Evolutionary conservation across 768 basidiomycete species (phyloP).

Genomic region (Pleurotus djamor): DNA sequence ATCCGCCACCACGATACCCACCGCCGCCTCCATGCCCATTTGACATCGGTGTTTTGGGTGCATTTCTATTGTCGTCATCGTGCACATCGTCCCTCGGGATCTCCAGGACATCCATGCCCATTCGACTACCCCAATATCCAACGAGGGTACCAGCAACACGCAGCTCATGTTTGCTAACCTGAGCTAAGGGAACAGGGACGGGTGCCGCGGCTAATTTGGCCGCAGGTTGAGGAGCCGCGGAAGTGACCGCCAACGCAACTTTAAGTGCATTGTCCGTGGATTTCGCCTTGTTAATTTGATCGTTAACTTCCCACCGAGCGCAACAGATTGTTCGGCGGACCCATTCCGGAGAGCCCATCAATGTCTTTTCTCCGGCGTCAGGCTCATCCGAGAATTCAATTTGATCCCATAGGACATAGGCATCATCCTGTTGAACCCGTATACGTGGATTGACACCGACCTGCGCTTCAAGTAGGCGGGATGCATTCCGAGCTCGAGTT

Average conservation of each 20-base stretch:
- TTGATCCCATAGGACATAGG: slow-evolving; percentile 79
- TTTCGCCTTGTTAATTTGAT: slow-evolving; percentile 14
- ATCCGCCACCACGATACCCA: not conserved
- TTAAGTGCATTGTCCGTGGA: slow-evolving; percentile 29
- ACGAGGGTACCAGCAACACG: slow-evolving; percentile 65
- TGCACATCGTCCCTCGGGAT: slow-evolving; percentile 31
- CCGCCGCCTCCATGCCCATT: slow-evolving; percentile 1
- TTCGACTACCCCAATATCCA: slow-evolving; percentile 63
- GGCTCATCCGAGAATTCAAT: slow-evolving; percentile 49
- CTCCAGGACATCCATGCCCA: slow-evolving; percentile 55
- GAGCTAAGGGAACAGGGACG: slow-evolving; percentile 67
- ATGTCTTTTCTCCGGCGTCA: slow-evolving; percentile 14
- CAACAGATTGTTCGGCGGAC: slow-evolving; percentile 83
- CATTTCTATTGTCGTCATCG: not conserved
- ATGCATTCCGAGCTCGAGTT: slow-evolving; percentile 81
- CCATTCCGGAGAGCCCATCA: slow-evolving; percentile 69
- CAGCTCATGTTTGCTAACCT: slow-evolving; percentile 58
- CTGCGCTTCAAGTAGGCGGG: slow-evolving; percentile 85
- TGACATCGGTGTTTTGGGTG: not conserved
- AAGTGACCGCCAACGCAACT: slow-evolving; percentile 61
- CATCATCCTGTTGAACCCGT: slow-evolving; percentile 78
- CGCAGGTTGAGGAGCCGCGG: slow-evolving; percentile 21
- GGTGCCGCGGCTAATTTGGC: slow-evolving; percentile 40
- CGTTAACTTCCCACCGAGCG: slow-evolving; percentile 69
- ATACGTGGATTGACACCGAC: slow-evolving; percentile 83